Conservation (phyloP, 1,284 basidiomycete genomes). For the Boletus smithii region DNA sequence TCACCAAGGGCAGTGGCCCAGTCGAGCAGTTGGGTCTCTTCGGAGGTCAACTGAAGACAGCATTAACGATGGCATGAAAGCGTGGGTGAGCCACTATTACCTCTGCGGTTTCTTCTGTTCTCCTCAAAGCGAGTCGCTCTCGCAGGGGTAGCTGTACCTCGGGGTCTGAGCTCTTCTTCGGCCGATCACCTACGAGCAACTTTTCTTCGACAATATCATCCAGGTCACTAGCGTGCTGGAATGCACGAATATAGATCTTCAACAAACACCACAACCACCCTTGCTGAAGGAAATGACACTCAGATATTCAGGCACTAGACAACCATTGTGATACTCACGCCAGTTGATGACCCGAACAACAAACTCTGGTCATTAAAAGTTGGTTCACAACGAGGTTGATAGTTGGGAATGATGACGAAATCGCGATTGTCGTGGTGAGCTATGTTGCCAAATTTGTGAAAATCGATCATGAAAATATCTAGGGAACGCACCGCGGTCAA, state of each 20-base stretch:
- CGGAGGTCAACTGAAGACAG: slow-evolving; percentile 53
- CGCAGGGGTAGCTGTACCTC: slow-evolving; percentile 50
- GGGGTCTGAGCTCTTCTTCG: slow-evolving; percentile 55
- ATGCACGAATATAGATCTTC: slow-evolving; percentile 69
- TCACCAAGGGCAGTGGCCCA: slow-evolving; percentile 59
- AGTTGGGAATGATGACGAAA: slow-evolving; percentile 71
- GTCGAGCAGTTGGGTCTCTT: slow-evolving; percentile 55
- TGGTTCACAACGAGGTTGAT: slow-evolving; percentile 56
- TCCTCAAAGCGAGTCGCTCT: slow-evolving; percentile 51
- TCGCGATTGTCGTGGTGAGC: slow-evolving; percentile 82
- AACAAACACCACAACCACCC: slow-evolving; percentile 71
- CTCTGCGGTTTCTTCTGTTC: slow-evolving; percentile 53
- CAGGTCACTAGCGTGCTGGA: slow-evolving; percentile 73
- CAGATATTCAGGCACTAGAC: not conserved
- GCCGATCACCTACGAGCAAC: slow-evolving; percentile 71
- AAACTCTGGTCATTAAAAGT: slow-evolving; percentile 64
- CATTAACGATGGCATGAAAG: slow-evolving; percentile 2
- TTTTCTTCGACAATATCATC: slow-evolving; percentile 76
- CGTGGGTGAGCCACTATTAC: slow-evolving; percentile 34
- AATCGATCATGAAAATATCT: slow-evolving; percentile 7
- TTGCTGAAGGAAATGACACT: slow-evolving; percentile 38
- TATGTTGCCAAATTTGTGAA: slow-evolving; percentile 28
- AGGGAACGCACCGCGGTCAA: slow-evolving; percentile 61
- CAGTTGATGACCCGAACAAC: slow-evolving; percentile 58
- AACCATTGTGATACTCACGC: slow-evolving; percentile 42